phyloP scores from a whole-genome alignment of 2,329 filamentous ascomycete genomes.

The Fusarium abutilonis region DNA sequence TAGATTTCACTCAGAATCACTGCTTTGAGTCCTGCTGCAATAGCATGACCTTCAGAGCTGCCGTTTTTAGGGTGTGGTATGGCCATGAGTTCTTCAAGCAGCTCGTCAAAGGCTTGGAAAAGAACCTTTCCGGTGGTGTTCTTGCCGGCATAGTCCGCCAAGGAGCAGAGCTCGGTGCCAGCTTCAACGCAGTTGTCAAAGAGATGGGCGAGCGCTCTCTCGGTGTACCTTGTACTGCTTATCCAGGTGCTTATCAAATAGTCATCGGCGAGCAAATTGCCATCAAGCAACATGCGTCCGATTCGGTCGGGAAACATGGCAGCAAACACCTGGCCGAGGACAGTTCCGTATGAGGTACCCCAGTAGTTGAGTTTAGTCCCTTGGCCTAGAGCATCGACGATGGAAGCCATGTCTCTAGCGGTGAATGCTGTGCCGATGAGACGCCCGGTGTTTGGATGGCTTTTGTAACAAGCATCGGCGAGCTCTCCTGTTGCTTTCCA shows the following conservation, averaged over 20 bases:
- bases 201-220: background rate
- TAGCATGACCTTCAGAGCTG: background rate
- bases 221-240: background rate
- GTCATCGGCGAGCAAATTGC: slow-evolving; percentile 12
- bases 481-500: background rate
- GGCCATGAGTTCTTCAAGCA: background rate
- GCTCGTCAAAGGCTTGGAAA: background rate
- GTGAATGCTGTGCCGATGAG: slow-evolving; percentile 48
- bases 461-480: slow-evolving; percentile 35
- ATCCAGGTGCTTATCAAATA: background rate
- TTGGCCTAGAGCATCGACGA: slow-evolving; percentile 50
- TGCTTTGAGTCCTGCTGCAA: background rate
- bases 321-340: slow-evolving; percentile 23
- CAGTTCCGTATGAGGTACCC: slow-evolving; percentile 39
- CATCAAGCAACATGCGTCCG: slow-evolving; percentile 30
- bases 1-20: background rate
- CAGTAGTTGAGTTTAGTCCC: slow-evolving; percentile 49
- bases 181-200: slow-evolving; percentile 12
- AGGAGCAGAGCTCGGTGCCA: background rate
- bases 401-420: slow-evolving; percentile 51
- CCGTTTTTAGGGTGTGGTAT: background rate
- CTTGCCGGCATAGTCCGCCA: background rate
- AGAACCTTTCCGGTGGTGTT: background rate
- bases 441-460: slow-evolving; percentile 36
- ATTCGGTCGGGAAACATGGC: slow-evolving; percentile 35